Percentiles rank a stretch among this genome's conserved stretches.
phyloP scores from a whole-genome alignment of 495 filamentous ascomycete genomes.

The Trichoderma erinaceum region DNA sequence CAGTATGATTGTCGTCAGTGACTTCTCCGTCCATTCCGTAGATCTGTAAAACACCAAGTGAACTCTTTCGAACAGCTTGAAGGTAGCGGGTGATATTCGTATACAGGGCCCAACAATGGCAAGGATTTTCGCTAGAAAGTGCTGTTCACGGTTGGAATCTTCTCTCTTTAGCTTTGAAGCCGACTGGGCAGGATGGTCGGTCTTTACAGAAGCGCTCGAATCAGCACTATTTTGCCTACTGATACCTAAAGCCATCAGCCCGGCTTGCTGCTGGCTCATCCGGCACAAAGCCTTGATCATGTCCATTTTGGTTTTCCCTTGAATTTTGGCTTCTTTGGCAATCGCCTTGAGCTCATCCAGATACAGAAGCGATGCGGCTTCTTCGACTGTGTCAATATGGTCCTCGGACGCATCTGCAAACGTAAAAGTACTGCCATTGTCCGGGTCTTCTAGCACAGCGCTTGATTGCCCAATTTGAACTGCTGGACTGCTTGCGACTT shows the following conservation, averaged over 20 bases:
- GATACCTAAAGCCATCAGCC: conserved; percentile 57
- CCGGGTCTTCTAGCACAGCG: conserved; percentile 39
- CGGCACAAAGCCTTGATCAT: conserved; percentile 63
- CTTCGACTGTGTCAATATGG: conserved; percentile 71
- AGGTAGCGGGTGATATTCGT: conserved; percentile 64
- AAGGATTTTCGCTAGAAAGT: conserved; percentile 62
- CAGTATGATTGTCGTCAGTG: conserved; percentile 89
- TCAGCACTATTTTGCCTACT: conserved; percentile 43
- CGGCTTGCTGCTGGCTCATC: conserved; percentile 65
- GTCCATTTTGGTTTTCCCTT: conserved; percentile 85
- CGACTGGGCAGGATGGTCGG: not conserved
- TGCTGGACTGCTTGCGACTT: not conserved
- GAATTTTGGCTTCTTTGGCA: conserved; percentile 79
- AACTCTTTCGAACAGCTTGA: conserved; percentile 85
- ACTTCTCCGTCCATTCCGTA: conserved; percentile 96
- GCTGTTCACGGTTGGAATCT: conserved; percentile 36
- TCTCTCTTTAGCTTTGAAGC: conserved; percentile 17
- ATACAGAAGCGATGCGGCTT: conserved; percentile 72
- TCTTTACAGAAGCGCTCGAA: conserved; percentile 18
- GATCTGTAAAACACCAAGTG: conserved; percentile 95
- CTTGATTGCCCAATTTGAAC: not conserved
- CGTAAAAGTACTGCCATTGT: conserved; percentile 49
- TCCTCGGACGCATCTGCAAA: conserved; percentile 76
- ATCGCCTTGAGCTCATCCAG: conserved; percentile 81
- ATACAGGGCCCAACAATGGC: conserved; percentile 76